Percentiles rank a stretch among this genome's conserved stretches.
Evolutionary conservation across 352 stramenopile species (phyloP).

Genomic region (Globisporangium middletonii): DNA sequence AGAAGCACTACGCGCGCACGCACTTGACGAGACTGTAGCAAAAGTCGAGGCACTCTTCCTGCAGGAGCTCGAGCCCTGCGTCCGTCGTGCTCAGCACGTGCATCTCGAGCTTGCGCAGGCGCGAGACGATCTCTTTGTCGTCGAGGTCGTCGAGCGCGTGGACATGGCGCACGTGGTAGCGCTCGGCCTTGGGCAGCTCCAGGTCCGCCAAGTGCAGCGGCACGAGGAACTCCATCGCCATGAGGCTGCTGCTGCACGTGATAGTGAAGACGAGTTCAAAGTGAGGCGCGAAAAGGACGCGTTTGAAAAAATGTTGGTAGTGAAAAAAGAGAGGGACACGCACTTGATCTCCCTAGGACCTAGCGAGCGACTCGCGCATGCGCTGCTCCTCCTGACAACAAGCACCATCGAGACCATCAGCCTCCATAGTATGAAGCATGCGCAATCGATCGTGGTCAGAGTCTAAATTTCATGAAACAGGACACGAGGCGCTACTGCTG

Average conservation of each 20-base stretch:
- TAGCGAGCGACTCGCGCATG: too few relatives aligned
- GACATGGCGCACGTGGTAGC: conserved; percentile 63
- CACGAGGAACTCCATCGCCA: conserved; percentile 66
- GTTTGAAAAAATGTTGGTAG: too few relatives aligned
- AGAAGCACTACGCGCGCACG: background rate
- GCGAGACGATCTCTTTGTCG: conserved; percentile 34
- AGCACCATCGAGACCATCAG: too few relatives aligned
- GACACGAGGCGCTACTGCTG: background rate
- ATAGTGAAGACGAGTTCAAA: background rate
- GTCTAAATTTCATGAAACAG: background rate
- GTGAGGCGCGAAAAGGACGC: background rate
- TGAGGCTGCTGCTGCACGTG: background rate
- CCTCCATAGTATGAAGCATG: too few relatives aligned
- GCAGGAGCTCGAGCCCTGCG: conserved; percentile 43
- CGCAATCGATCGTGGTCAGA: too few relatives aligned
- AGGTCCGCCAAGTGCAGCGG: conserved; percentile 70
- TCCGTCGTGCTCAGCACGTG: conserved; percentile 52
- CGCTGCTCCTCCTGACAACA: too few relatives aligned
- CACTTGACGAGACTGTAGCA: conserved; percentile 75
- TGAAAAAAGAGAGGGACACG: too few relatives aligned
- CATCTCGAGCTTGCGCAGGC: conserved; percentile 42
- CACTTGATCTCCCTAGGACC: too few relatives aligned
- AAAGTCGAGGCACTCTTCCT: conserved; percentile 59
- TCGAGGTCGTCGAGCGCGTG: conserved; percentile 47
- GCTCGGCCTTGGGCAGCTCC: conserved; percentile 59